These are phyloP conservation scores for Podaxis sp. DNA, from an alignment of 768 basidiomycete species.

Conservation along the genomic window DNA sequence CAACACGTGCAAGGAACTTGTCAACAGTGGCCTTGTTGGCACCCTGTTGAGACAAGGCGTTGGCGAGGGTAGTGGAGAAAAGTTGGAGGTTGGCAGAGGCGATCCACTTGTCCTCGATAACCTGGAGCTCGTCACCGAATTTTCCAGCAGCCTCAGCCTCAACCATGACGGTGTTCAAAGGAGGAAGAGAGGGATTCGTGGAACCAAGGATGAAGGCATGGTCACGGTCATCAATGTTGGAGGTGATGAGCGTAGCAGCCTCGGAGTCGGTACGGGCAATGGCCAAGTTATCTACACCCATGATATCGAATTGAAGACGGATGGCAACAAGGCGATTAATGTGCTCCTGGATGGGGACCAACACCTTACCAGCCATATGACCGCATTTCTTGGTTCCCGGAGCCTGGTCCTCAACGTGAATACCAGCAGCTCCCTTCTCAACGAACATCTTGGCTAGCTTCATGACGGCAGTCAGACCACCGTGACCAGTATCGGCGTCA, in stretches of 20 bases:
- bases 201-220: constrained; percentile 94
- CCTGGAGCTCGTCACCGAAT: constrained; percentile 77
- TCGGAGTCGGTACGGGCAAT: constrained; percentile 96
- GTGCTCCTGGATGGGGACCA: constrained; percentile 96
- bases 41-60: constrained; percentile 63
- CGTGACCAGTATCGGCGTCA: constrained; percentile 98
- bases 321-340: constrained; percentile 98
- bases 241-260: constrained; percentile 94
- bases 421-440: constrained; percentile 96
- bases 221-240: constrained; percentile 97
- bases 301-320: constrained; percentile 95
- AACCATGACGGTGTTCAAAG: constrained; percentile 79
- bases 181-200: constrained; percentile 68
- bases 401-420: constrained; percentile 98
- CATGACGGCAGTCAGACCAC: constrained; percentile 97
- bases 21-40: constrained; percentile 45
- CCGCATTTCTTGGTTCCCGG: constrained; percentile 96
- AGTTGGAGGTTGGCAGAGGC: constrained; percentile 73
- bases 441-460: constrained; percentile 99
- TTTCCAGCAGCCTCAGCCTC: constrained; percentile 82
- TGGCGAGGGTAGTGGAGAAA: constrained; percentile 70
- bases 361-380: constrained; percentile 94
- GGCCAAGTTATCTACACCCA: constrained; percentile 95
- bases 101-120: constrained; percentile 88
- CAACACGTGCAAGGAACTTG: constrained; percentile 61